These are phyloP conservation scores for Ceratocystiopsis minuta DNA, from an alignment of 2,329 filamentous ascomycete genomes.

Conservation along the genomic window DNA sequence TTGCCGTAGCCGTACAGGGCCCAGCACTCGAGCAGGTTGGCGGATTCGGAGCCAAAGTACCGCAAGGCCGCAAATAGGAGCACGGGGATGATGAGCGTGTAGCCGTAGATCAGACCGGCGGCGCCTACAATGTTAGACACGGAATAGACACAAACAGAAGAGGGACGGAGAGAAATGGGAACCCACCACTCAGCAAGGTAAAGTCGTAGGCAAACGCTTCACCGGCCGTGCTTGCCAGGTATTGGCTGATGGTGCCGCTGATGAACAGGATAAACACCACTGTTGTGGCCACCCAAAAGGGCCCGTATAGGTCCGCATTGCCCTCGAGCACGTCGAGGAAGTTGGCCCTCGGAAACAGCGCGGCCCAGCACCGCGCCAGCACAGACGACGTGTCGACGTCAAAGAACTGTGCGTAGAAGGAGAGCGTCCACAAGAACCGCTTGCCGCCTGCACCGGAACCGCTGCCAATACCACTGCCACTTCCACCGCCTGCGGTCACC, in stretches of 20 bases:
- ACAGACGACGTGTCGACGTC: slow-evolving; percentile 92
- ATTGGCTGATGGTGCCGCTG: slow-evolving; percentile 87
- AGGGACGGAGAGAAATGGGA: background rate
- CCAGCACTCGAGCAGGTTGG: slow-evolving; percentile 89
- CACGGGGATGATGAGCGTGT: slow-evolving; percentile 74
- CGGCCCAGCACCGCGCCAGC: slow-evolving; percentile 66
- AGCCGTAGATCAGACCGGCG: slow-evolving; percentile 86
- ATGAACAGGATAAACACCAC: slow-evolving; percentile 91
- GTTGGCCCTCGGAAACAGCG: slow-evolving; percentile 80
- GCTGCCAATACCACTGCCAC: slow-evolving; percentile 17
- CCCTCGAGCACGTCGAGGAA: slow-evolving; percentile 95
- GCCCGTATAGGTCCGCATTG: slow-evolving; percentile 90
- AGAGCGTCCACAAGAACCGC: slow-evolving; percentile 78
- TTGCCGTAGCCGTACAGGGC: slow-evolving; percentile 93
- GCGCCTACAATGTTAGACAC: slow-evolving; percentile 33
- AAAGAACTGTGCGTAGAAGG: slow-evolving; percentile 96
- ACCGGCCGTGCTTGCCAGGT: slow-evolving; percentile 50
- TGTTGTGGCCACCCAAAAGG: slow-evolving; percentile 97
- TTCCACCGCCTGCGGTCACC: slow-evolving; percentile 32
- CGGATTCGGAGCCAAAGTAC: slow-evolving; percentile 89
- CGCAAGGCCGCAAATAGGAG: slow-evolving; percentile 73
- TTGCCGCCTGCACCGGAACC: slow-evolving; percentile 37
- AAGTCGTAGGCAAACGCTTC: slow-evolving; percentile 85
- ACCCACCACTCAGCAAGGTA: slow-evolving; percentile 59
- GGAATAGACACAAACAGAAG: background rate